Percentiles rank a stretch among this genome's conserved stretches.
Evolutionary conservation across 1,139 yeast genomes (phyloP).

Genomic region (Taphrina betulina): DNA sequence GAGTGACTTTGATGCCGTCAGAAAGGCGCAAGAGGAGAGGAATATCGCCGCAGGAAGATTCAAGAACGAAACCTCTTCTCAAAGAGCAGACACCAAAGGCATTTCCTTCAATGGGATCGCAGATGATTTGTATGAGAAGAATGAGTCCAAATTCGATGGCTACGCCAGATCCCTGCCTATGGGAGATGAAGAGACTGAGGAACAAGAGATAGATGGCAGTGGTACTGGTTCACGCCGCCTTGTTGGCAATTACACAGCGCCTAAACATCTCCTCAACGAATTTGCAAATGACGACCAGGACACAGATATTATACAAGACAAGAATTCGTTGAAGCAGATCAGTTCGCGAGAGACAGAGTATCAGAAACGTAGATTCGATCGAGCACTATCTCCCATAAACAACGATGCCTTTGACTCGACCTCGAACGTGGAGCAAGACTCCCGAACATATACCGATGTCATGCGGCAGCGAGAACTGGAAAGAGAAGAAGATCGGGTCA

Average conservation of each 20-base stretch:
- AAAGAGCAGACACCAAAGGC: conserved; percentile 8
- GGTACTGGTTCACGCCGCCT: conserved; percentile 32
- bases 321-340: conserved; percentile 41
- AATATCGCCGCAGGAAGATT: conserved; percentile 4
- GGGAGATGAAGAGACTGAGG: conserved; percentile 4
- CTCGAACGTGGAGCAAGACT: conserved; percentile 40
- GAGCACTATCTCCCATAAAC: conserved; percentile 41
- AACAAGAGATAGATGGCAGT: conserved; percentile 1
- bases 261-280: conserved; percentile 42
- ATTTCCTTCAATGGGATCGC: conserved; percentile 19
- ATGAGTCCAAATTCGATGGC: conserved; percentile 15
- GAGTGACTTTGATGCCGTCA: conserved; percentile 14
- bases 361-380: conserved; percentile 48
- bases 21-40: conserved; percentile 15
- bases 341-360: conserved; percentile 47
- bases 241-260: conserved; percentile 45
- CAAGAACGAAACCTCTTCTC: conserved; percentile 1
- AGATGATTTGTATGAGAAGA: conserved; percentile 20
- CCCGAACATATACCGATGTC: conserved; percentile 39
- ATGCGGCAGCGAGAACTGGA: conserved; percentile 44
- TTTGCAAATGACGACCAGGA: conserved; percentile 41
- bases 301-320: conserved; percentile 32
- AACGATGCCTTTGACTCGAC: conserved; percentile 31
- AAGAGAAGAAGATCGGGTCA: conserved; percentile 43
- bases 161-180: conserved; percentile 13